phyloP scores from a whole-genome alignment of 2,329 filamentous ascomycete genomes.

The Capronia epimyces region DNA sequence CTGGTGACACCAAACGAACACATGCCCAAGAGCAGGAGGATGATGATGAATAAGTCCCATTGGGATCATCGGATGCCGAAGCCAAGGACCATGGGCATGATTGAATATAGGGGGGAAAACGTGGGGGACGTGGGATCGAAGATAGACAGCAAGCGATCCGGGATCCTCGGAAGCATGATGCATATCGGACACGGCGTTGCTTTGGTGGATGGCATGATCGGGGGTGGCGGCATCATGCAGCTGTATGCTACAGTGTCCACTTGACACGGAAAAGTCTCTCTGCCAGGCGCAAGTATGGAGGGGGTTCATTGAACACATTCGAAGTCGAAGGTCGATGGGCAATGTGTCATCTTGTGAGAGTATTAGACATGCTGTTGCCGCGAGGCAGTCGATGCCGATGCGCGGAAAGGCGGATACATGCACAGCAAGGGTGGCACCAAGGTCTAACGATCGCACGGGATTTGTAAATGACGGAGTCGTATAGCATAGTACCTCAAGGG shows the following conservation, averaged over 20 bases:
- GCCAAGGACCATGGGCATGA: not conserved
- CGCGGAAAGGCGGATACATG: too few species aligned
- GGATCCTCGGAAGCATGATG: slow-evolving; percentile 6
- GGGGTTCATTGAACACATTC: too few species aligned
- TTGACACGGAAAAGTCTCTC: not conserved
- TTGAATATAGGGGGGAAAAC: slow-evolving; percentile 10
- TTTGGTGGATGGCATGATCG: not conserved
- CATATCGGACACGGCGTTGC: slow-evolving; percentile 5
- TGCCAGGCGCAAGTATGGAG: not conserved
- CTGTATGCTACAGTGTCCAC: not conserved
- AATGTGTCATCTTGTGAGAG: too few species aligned
- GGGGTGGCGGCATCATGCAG: not conserved
- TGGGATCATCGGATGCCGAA: not conserved
- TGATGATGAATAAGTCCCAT: slow-evolving; percentile 3
- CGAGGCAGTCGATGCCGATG: too few species aligned
- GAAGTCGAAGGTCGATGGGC: too few species aligned
- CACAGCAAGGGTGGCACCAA: too few species aligned
- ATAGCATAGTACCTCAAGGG: too few species aligned
- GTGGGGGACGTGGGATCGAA: slow-evolving; percentile 4
- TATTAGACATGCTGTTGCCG: too few species aligned
- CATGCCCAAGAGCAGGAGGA: slow-evolving; percentile 1
- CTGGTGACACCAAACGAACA: too few species aligned
- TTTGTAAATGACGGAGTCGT: too few species aligned
- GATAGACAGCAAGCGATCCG: slow-evolving; percentile 15
- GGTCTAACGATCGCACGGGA: too few species aligned